Conservation (phyloP, 495 filamentous ascomycete species). For the Stereocaulon alpinum region DNA sequence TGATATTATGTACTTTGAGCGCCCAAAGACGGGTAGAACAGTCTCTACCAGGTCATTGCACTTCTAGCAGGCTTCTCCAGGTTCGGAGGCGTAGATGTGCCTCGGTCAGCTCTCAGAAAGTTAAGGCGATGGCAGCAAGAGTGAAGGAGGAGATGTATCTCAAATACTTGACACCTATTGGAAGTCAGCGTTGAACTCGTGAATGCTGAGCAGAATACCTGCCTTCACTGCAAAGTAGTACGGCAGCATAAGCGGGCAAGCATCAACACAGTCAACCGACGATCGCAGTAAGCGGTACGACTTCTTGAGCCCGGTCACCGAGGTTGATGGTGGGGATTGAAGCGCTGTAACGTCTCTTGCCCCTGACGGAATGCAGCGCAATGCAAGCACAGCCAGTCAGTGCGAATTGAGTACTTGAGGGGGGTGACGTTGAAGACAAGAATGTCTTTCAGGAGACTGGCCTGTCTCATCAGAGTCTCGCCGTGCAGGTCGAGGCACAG, state of each 20-base stretch:
- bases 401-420: not conserved
- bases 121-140: not conserved
- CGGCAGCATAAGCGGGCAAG: not conserved
- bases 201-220: not conserved
- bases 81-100: not conserved
- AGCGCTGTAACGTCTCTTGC: not conserved
- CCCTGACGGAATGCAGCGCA: not conserved
- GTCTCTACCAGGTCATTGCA: not conserved
- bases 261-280: not conserved
- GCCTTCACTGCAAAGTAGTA: not conserved
- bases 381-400: not conserved
- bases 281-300: not conserved
- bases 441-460: not conserved
- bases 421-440: not conserved
- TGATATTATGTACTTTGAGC: conserved; percentile 66
- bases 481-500: too few species aligned
- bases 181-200: too few species aligned
- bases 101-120: not conserved
- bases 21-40: conserved; percentile 9
- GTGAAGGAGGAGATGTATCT: too few species aligned
- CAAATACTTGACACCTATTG: too few species aligned
- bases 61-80: not conserved
- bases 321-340: not conserved
- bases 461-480: not conserved
- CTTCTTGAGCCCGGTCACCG: not conserved